Conservation (phyloP, 2,329 filamentous ascomycete genomes). For the Talaromyces sp. region DNA sequence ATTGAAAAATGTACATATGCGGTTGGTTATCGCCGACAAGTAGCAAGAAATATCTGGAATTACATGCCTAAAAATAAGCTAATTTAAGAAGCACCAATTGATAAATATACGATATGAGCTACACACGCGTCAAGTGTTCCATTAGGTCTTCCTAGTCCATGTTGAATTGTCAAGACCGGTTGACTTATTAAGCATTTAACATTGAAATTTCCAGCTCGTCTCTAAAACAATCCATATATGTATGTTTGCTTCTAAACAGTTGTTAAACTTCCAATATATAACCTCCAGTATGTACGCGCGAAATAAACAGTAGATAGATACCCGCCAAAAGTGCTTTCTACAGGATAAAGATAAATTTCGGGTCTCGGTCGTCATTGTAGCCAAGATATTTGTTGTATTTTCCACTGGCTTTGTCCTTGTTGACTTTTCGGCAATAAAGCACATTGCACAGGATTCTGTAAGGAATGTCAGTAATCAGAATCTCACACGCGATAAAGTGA, state of each 20-base stretch:
- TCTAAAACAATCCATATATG: not conserved
- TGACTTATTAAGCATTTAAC: no score
- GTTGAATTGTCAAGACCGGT: not conserved
- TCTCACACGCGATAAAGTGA: not conserved
- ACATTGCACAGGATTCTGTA: slow-evolving; percentile 55
- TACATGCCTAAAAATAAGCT: no score
- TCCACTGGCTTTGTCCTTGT: slow-evolving; percentile 55
- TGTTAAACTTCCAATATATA: not conserved
- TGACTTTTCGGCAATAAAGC: slow-evolving; percentile 58
- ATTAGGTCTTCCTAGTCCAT: no score
- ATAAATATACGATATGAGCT: not conserved
- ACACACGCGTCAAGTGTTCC: no score
- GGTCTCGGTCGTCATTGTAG: slow-evolving; percentile 59
- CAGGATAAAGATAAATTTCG: slow-evolving; percentile 56
- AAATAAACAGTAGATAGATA: not conserved
- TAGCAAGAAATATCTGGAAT: no score
- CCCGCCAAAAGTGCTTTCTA: slow-evolving; percentile 24
- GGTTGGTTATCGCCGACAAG: no score
- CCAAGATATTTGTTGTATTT: slow-evolving; percentile 55
- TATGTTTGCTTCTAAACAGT: not conserved
- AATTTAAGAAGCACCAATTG: no score
- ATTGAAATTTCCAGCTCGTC: not conserved
- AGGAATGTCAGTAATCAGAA: not conserved
- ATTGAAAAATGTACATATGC: no score
- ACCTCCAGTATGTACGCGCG: no score